Percentiles rank a stretch among this genome's conserved stretches.
Evolutionary conservation across 1,139 yeast species (phyloP).

Genomic region (Blastobotrys illinoisensis): DNA sequence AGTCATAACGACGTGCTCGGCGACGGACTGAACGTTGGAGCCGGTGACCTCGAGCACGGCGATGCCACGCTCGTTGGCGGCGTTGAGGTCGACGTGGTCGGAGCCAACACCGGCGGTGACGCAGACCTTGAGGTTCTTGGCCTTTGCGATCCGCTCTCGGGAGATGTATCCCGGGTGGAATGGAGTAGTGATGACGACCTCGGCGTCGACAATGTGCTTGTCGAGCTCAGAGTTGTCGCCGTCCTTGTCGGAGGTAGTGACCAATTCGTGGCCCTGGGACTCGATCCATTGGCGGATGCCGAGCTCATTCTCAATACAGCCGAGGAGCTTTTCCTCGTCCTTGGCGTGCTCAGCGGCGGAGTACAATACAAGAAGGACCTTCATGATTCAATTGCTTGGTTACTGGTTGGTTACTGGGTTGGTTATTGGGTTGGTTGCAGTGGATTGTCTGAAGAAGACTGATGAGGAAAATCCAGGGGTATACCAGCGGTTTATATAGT

Average conservation of each 20-base stretch:
- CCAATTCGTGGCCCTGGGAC: conserved; percentile 59
- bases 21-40: conserved; percentile 73
- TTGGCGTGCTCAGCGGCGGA: conserved; percentile 45
- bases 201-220: conserved; percentile 62
- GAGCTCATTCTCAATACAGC: conserved; percentile 70
- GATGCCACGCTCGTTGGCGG: conserved; percentile 59
- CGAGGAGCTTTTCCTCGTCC: conserved; percentile 57
- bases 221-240: conserved; percentile 58
- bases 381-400: conserved; percentile 9
- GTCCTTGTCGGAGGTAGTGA: conserved; percentile 65
- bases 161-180: conserved; percentile 79
- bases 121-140: conserved; percentile 66
- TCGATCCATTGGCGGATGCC: conserved; percentile 66
- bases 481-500: neutral
- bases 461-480: neutral
- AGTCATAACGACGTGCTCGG: conserved; percentile 76
- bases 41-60: conserved; percentile 80
- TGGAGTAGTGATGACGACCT: conserved; percentile 74
- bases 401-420: too few species aligned
- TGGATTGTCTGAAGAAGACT: neutral
- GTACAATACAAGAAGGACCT: conserved; percentile 31
- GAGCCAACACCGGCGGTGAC: conserved; percentile 85
- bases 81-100: conserved; percentile 71
- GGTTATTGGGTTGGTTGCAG: neutral
- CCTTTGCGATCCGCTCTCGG: conserved; percentile 58